A percentile compares a stretch with the other conserved stretches of the same genome.
Conservation (phyloP, 768 basidiomycete species). For the Leccinum fibrillosum region DNA sequence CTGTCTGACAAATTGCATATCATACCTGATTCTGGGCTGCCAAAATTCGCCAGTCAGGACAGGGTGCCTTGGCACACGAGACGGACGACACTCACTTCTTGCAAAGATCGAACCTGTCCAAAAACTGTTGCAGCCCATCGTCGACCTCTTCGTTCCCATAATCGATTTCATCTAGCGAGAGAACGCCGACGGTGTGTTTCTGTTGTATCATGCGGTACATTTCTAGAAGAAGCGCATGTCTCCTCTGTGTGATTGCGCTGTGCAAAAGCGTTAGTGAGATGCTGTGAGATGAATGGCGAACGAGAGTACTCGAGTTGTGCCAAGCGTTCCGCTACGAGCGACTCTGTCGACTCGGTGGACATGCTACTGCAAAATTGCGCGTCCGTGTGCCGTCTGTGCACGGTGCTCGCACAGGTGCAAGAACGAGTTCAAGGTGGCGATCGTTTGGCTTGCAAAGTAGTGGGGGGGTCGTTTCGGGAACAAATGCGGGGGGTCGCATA, state of each 20-base stretch:
- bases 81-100: slow-evolving; percentile 41
- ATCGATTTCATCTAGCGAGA: slow-evolving; percentile 38
- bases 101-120: slow-evolving; percentile 53
- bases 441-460: not conserved
- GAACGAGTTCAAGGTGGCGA: slow-evolving; percentile 1
- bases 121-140: slow-evolving; percentile 44
- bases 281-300: not conserved
- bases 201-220: slow-evolving; percentile 65
- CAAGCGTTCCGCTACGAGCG: slow-evolving; percentile 36
- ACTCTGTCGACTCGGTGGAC: slow-evolving; percentile 28
- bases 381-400: slow-evolving; percentile 1
- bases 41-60: slow-evolving; percentile 5
- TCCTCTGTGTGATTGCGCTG: slow-evolving; percentile 60
- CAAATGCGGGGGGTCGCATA: slow-evolving; percentile 4
- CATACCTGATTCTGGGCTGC: slow-evolving; percentile 41
- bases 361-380: slow-evolving; percentile 15
- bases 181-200: slow-evolving; percentile 43
- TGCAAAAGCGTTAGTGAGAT: not conserved
- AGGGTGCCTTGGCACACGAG: slow-evolving; percentile 1
- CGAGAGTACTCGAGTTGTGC: slow-evolving; percentile 29
- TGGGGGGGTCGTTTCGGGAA: not conserved
- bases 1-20: slow-evolving; percentile 36
- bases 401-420: not conserved
- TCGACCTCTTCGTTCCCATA: slow-evolving; percentile 31
- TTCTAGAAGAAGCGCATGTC: slow-evolving; percentile 69